These are phyloP conservation scores for Russula lepida DNA, from an alignment of 768 basidiomycete species.

Conservation along the genomic window DNA sequence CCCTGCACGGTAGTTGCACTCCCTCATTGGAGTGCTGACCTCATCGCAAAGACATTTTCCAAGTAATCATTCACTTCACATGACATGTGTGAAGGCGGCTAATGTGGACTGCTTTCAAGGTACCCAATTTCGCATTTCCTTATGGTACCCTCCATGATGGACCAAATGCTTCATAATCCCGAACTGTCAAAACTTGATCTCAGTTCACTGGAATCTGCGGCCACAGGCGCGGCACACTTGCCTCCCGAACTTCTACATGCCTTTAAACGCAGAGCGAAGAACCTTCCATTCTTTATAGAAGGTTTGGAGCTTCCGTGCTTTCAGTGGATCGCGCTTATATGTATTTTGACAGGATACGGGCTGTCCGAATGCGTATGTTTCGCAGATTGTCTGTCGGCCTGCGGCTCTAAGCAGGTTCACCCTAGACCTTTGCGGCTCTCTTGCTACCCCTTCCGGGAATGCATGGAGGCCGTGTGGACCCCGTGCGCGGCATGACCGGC, in stretches of 20 bases:
- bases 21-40: conserved; percentile 51
- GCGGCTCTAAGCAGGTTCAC: background rate
- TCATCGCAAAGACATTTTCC: conserved; percentile 44
- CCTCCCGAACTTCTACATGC: conserved; percentile 3
- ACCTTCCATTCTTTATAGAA: background rate
- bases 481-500: conserved; percentile 41
- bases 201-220: background rate
- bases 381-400: background rate
- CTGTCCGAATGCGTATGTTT: conserved; percentile 16
- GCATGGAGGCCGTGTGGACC: conserved; percentile 5
- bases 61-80: conserved; percentile 34
- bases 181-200: conserved; percentile 3
- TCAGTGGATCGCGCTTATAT: background rate
- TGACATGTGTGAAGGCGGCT: background rate
- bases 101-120: background rate
- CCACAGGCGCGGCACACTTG: conserved; percentile 1
- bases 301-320: background rate
- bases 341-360: conserved; percentile 3
- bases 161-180: conserved; percentile 9
- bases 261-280: conserved; percentile 1
- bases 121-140: conserved; percentile 6
- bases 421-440: conserved; percentile 17
- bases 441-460: conserved; percentile 3
- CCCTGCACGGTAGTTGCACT: conserved; percentile 47
- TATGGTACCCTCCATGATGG: conserved; percentile 13